Conservation (phyloP, 257 asterid genomes). For the Verbascum thapsus region DNA sequence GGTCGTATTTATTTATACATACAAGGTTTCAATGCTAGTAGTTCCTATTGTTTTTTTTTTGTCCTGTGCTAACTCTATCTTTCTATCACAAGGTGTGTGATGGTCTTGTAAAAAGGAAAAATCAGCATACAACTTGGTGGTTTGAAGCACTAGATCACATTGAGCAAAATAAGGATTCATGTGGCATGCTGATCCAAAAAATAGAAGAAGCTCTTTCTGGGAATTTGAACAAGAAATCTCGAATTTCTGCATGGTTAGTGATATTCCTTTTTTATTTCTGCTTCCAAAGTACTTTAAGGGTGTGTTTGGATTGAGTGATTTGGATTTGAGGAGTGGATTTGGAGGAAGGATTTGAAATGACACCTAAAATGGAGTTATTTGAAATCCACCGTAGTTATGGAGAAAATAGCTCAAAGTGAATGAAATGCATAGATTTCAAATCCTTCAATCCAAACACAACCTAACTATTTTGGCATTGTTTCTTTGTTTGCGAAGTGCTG, state of each 20-base stretch:
- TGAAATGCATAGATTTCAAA: too few relatives aligned
- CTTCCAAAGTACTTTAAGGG: slow-evolving; percentile 13
- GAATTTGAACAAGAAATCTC: slow-evolving; percentile 59
- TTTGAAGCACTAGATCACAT: slow-evolving; percentile 78
- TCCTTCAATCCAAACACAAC: too few relatives aligned
- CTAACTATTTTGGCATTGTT: slow-evolving; percentile 15
- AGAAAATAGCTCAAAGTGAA: too few relatives aligned
- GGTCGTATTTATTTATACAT: slow-evolving; percentile 13
- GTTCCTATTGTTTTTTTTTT: slow-evolving; percentile 22
- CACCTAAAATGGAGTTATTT: too few relatives aligned
- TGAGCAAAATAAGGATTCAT: slow-evolving; percentile 72
- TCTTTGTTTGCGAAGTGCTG: slow-evolving; percentile 15
- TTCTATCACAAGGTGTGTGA: slow-evolving; percentile 51
- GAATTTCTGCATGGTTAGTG: slow-evolving; percentile 73
- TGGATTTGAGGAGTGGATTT: too few relatives aligned
- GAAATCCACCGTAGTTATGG: too few relatives aligned
- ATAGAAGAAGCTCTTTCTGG: slow-evolving; percentile 81
- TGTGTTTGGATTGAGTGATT: too few relatives aligned
- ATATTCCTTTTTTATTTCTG: slow-evolving; percentile 12
- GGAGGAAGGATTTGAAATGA: too few relatives aligned
- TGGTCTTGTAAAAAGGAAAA: slow-evolving; percentile 53
- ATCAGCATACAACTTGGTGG: slow-evolving; percentile 78
- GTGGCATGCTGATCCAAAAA: slow-evolving; percentile 62
- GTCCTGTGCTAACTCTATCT: slow-evolving; percentile 25
- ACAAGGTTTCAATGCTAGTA: slow-evolving; percentile 24